Percentiles rank a stretch among this genome's conserved stretches.
These are phyloP conservation scores for Ascochyta clinopodiicola DNA, from an alignment of 2,329 filamentous ascomycete species.

Conservation along the genomic window DNA sequence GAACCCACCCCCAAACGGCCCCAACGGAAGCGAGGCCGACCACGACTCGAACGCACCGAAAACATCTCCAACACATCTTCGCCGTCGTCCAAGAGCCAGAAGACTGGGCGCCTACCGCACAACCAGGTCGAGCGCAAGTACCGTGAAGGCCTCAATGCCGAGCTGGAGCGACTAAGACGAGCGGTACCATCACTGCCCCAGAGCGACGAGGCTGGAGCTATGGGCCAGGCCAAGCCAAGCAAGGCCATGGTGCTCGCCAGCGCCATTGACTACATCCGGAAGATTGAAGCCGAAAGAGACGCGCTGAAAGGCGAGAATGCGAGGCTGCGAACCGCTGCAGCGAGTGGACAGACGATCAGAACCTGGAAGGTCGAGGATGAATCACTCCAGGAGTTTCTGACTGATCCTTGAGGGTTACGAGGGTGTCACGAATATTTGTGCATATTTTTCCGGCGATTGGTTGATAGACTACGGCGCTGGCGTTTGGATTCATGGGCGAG, in stretches of 20 bases:
- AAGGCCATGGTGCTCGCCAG: conserved; percentile 42
- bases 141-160: conserved; percentile 39
- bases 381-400: conserved; percentile 18
- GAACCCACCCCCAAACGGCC: conserved; percentile 34
- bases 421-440: background rate
- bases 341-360: conserved; percentile 9
- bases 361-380: conserved; percentile 16
- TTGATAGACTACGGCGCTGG: background rate
- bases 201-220: conserved; percentile 30
- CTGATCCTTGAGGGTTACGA: conserved; percentile 9
- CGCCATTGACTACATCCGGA: conserved; percentile 44
- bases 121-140: conserved; percentile 43
- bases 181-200: conserved; percentile 42
- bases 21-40: conserved; percentile 42
- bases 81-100: conserved; percentile 22
- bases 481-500: background rate
- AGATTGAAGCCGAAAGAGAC: conserved; percentile 40
- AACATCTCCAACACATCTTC: conserved; percentile 24
- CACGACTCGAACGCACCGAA: conserved; percentile 37
- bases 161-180: conserved; percentile 37
- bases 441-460: background rate
- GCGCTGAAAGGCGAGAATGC: conserved; percentile 36
- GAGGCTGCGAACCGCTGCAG: conserved; percentile 22
- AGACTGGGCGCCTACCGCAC: conserved; percentile 40
- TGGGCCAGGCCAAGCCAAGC: conserved; percentile 41